Evolutionary conservation across 139 green algal genomes (phyloP), one percentile per base, ranked within the genome.

Genomic region (Micromonas pusilla): DNA sequence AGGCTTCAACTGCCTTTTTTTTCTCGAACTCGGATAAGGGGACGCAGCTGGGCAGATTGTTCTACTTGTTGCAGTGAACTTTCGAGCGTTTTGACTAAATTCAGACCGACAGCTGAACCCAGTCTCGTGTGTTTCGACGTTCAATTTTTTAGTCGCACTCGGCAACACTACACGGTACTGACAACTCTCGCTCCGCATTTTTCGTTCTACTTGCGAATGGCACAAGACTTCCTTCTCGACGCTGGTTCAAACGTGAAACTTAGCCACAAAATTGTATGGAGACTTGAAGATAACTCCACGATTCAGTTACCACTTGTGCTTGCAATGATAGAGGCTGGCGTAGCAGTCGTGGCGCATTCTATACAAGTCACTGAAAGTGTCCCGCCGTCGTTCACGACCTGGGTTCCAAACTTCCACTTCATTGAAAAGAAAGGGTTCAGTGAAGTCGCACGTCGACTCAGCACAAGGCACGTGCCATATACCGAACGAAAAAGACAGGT

Each of bases 341-440:
- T 67, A 6, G 19, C 19, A 23, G 20, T 26, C 20, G 9, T 67
- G 9, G 60, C 13, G 9, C 60, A 67, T n/a, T 67, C 60, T 9
- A n/a, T 67, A n/a, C 52, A 62, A n/a, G 52, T 62, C 20, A 20
- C 16, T 16, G 16, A 20, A 16, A 20, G 52, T 62, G 52, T n/a
- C 52, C 52, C 52, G 16, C 20, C 52, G 16, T 20, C 16, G 20
- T 31, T 34, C 13, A 67, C 60, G 9, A 67, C 60, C 4, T 68
- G 39, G 31, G 65, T 72, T 19, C 65, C 65, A 20, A 72, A 72
- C 23, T 72, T 72, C 52, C 65, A 72, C 28, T 72, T 72, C 28
- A 72, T 72, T 16, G 3, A 72, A 45, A 39, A 38, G 5, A 32
- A 72, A 20, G 65, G 65, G 4, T 72, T 72, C 28, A 20, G 65